phyloP scores from a whole-genome alignment of 2,329 filamentous ascomycete species.

The Remersonia thermophila region DNA sequence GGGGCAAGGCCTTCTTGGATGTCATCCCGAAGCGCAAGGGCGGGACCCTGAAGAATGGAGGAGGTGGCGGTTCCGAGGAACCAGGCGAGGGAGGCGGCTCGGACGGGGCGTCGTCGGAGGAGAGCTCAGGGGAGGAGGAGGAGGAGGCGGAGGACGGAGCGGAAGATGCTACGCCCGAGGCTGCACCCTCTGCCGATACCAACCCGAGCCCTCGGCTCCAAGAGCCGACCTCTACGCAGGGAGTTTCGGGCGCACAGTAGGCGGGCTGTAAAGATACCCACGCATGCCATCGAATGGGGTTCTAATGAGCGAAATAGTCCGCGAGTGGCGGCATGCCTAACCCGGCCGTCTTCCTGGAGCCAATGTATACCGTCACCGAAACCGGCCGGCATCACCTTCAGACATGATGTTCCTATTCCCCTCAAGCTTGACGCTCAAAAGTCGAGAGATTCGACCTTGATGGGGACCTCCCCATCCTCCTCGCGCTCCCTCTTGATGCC shows the following conservation, averaged over 20 bases:
- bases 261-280: too few relatives aligned
- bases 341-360: background rate
- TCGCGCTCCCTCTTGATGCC: conserved; percentile 45
- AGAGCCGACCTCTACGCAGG: too few relatives aligned
- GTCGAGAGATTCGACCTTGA: conserved; percentile 20
- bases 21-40: conserved; percentile 90
- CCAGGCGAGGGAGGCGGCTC: conserved; percentile 16
- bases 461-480: conserved; percentile 24
- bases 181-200: background rate
- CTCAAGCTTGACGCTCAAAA: conserved; percentile 3
- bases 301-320: background rate
- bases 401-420: background rate
- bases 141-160: too few relatives aligned
- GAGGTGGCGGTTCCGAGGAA: too few relatives aligned
- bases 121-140: conserved; percentile 22
- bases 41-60: conserved; percentile 44
- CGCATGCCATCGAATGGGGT: background rate
- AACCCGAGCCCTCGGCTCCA: background rate
- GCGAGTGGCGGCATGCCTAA: too few relatives aligned
- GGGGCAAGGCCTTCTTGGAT: conserved; percentile 76
- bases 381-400: too few relatives aligned
- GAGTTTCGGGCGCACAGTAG: background rate
- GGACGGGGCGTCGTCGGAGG: conserved; percentile 20
- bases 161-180: background rate
- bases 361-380: too few relatives aligned